phyloP scores from a whole-genome alignment of 1,284 basidiomycete genomes.

The Tilletiopsis washingtonensis region DNA sequence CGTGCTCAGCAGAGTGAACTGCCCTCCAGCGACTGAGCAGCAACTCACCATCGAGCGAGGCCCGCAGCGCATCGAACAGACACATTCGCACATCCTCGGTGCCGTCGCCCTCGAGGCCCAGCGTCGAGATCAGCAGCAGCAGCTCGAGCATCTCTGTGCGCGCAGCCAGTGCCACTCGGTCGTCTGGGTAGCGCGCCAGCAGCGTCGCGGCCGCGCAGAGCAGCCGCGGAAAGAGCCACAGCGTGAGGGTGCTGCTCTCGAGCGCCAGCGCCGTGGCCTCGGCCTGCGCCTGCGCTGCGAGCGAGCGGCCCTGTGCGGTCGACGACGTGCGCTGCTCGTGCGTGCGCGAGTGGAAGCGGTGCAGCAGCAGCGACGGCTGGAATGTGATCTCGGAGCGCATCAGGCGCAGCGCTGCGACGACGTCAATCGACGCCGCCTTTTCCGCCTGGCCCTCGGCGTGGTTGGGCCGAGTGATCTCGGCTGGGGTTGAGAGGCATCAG shows the following conservation, averaged over 20 bases:
- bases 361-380: background rate
- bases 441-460: too few species aligned
- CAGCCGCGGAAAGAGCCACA: constrained; percentile 30
- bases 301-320: too few species aligned
- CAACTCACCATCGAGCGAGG: background rate
- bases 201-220: constrained; percentile 13
- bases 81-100: too few species aligned
- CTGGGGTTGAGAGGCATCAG: too few species aligned
- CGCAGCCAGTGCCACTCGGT: background rate
- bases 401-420: background rate
- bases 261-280: too few species aligned
- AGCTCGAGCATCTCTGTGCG: background rate
- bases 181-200: constrained; percentile 9
- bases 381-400: background rate
- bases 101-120: too few species aligned
- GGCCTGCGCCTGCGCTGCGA: background rate
- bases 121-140: constrained; percentile 1
- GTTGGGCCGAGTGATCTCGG: too few species aligned
- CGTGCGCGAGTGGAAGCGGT: background rate
- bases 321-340: background rate
- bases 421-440: background rate
- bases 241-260: constrained; percentile 27
- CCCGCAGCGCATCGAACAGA: background rate
- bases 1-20: too few species aligned
- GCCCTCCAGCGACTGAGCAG: background rate